phyloP scores from a whole-genome alignment of 75 land plant species.

The Sequoia sempervirens region DNA sequence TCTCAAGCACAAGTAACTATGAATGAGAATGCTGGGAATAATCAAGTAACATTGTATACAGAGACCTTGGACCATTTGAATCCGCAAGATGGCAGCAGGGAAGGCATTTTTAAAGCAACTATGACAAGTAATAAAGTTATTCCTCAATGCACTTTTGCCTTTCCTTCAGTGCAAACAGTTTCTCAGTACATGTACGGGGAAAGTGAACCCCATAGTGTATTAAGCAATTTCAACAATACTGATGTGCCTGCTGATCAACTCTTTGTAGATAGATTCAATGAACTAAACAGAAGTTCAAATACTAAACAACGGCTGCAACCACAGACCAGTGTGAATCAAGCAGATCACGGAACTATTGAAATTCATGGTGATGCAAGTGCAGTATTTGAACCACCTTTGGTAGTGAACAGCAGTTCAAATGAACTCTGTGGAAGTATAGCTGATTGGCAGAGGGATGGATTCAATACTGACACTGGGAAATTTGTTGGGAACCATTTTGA shows the following conservation, averaged over 20 bases:
- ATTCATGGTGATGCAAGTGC: constrained; percentile 1
- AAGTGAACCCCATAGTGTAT: constrained; percentile 14
- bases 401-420: constrained; percentile 12
- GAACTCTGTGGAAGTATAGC: constrained; percentile 4
- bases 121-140: constrained; percentile 5
- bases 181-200: constrained; percentile 23
- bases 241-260: constrained; percentile 10
- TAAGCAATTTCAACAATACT: constrained; percentile 12
- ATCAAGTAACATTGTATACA: background rate
- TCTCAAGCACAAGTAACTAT: background rate
- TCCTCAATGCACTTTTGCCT: background rate
- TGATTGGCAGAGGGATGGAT: constrained; percentile 16
- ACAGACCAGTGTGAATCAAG: constrained; percentile 3
- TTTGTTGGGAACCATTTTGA: constrained; percentile 20
- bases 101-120: background rate
- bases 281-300: constrained; percentile 8
- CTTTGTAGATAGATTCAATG: constrained; percentile 11
- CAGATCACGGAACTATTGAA: constrained; percentile 7
- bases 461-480: constrained; percentile 18
- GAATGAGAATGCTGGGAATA: background rate
- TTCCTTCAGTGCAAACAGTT: constrained; percentile 15
- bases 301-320: constrained; percentile 17
- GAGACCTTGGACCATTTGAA: constrained; percentile 1
- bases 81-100: constrained; percentile 15
- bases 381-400: constrained; percentile 9